Base-by-base conservation (phyloP, 2,329 filamentous ascomycete genomes). In the Alternaria infectoria region DNA sequence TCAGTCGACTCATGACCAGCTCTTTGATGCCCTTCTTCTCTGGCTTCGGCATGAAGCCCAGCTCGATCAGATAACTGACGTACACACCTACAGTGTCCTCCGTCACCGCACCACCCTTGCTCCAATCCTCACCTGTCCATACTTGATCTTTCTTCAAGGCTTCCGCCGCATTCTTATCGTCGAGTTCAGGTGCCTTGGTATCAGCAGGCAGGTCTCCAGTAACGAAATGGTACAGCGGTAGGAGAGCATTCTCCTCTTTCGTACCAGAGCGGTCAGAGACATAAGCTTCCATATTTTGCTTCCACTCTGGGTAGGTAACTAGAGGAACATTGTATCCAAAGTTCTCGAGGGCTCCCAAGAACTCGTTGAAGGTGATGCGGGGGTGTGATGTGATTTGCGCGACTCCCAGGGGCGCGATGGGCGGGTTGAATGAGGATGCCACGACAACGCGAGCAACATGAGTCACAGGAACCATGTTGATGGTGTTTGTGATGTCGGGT, bases 401-500 rank as follows among this genome's bases (percentile, higher is more conserved):
- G 6, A 97, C 92, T 63, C 86, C 83, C 4, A 88, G 80, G 4
- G 83, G 83, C 12, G 74, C 70, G n/a, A 77, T 69, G 1, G 88
- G 84, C 1, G 89, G 89, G 74, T 90, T 86, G 71, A 96, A 85
- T 0, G 89, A 86, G 6, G 90, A 84, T 1, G 93, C 92, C 17
- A 93, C 88, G 25, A 97, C 91, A 8, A 97, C 87, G n/a, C 88
- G 86, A 2, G 90, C 88, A 36, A 97, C 93, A 69, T 97, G 93
- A 66, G 89, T 89, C 25, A 97, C 93, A 0, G 95, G 94, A 0
- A 97, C 91, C 79, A 90, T 89, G 82, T 97, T 98, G 79, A 97
- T 89, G 0, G 93, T 92, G 83, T 97, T 98, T 77, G 85, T 81
- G 70, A 97, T 96, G 69, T 87, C 86, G 1, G 94, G 95, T 0